Conservation (phyloP, 768 basidiomycete species). For the Favolaschia claudopus region DNA sequence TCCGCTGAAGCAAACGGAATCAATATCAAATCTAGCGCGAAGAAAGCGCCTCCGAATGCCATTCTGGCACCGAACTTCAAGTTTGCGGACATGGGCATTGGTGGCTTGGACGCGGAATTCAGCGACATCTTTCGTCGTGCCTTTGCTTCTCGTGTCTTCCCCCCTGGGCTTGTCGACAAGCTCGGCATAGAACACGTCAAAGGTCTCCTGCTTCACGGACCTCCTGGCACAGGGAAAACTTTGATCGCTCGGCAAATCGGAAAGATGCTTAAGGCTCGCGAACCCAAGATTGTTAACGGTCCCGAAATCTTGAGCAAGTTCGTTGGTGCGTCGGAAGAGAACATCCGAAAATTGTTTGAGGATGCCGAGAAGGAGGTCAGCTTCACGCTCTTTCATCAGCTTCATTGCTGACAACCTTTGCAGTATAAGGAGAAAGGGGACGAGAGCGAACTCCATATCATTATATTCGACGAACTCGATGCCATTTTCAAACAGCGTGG, state of each 20-base stretch:
- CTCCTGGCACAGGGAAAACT: slow-evolving; percentile 98
- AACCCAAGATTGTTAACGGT: slow-evolving; percentile 98
- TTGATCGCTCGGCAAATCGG: slow-evolving; percentile 98
- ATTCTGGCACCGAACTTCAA: slow-evolving; percentile 98
- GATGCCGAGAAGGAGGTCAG: slow-evolving; percentile 97
- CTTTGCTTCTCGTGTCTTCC: slow-evolving; percentile 98
- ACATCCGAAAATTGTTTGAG: slow-evolving; percentile 95
- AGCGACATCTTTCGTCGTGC: slow-evolving; percentile 97
- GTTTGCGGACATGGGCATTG: slow-evolving; percentile 99
- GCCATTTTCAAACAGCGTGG: slow-evolving; percentile 99
- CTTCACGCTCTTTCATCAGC: not conserved
- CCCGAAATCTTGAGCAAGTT: slow-evolving; percentile 98
- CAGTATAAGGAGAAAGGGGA: slow-evolving; percentile 98
- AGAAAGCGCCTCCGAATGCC: slow-evolving; percentile 92
- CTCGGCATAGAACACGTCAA: slow-evolving; percentile 98
- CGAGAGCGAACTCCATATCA: slow-evolving; percentile 97
- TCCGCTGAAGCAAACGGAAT: slow-evolving; percentile 75
- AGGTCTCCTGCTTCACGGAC: slow-evolving; percentile 95
- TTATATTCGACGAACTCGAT: slow-evolving; percentile 99
- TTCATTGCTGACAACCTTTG: not conserved
- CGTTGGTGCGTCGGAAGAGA: slow-evolving; percentile 97
- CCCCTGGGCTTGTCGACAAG: slow-evolving; percentile 95
- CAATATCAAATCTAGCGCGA: slow-evolving; percentile 91
- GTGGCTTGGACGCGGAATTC: slow-evolving; percentile 95
- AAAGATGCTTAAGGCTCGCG: slow-evolving; percentile 97